Evolutionary conservation across 139 green algal genomes (phyloP).

Genomic region (Picochlorum sp.): DNA sequence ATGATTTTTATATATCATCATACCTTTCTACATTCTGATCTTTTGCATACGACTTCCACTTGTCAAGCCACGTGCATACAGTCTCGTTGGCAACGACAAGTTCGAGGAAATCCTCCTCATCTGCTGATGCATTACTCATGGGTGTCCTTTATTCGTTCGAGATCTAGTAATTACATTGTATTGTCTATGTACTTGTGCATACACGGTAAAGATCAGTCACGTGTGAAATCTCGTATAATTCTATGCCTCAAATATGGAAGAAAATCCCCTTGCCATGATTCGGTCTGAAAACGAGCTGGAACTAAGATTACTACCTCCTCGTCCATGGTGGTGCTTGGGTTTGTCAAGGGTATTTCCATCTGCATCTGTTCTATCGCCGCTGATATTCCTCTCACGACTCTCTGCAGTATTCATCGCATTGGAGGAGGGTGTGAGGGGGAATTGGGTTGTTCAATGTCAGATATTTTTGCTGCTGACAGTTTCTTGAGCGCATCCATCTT

Average conservation of each 20-base stretch:
- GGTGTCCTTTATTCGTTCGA: too few relatives aligned
- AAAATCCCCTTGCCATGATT: conserved; percentile 14
- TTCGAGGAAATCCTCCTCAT: conserved; percentile 45
- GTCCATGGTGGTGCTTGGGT: too few relatives aligned
- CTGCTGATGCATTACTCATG: conserved; percentile 5
- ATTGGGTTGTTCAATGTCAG: background rate
- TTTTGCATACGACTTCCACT: background rate
- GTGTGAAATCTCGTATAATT: background rate
- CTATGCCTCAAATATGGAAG: conserved; percentile 13
- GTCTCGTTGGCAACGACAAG: conserved; percentile 50
- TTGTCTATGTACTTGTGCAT: background rate
- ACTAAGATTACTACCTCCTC: too few relatives aligned
- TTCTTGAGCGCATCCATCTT: background rate
- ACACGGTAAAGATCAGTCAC: background rate
- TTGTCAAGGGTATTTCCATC: background rate
- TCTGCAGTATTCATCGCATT: too few relatives aligned
- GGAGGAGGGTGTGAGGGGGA: background rate
- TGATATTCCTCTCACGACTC: background rate
- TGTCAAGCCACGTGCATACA: conserved; percentile 29
- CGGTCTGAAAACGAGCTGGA: background rate
- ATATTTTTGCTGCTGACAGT: background rate
- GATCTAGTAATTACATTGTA: too few relatives aligned
- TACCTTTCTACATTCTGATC: too few relatives aligned
- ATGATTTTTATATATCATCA: too few relatives aligned
- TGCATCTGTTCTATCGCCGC: background rate